Base-by-base conservation (phyloP, 805 yeast genomes). In the Candida morakotiae region DNA sequence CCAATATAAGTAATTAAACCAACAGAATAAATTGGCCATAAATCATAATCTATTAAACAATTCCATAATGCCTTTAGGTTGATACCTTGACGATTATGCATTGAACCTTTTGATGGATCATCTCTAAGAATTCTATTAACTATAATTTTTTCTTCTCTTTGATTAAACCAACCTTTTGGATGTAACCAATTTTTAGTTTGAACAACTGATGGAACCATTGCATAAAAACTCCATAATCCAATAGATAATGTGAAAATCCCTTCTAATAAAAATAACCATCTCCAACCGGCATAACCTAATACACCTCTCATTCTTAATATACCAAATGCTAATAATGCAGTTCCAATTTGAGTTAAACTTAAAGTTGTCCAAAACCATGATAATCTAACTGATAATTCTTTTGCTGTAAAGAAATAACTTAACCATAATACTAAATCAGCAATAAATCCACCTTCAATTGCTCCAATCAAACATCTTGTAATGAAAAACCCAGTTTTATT, bases 371-470 rank as follows among this genome's bases (percentile, higher is more conserved):
- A 64, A 41, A 43, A 64, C 47, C 69, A 69, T 0, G 83, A 72
- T 20, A 81, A 58, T 38, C 87, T 62, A 17, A 77, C 54, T 1
- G 84, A 67, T 13, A 82, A 62, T 54, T 83, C 87, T 20, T 64
- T 54, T 21, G 73, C 51, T 8, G 77, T 81, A 59, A 75, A 83
- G 57, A 81, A 82, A 55, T 80, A 82, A 2, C 82, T 73, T 55
- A 82, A 60, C 78, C 82, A 82, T 33, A 81, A 58, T 38, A 75
- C 69, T 23, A 74, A 58, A 47, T 81, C 87, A 23, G 83, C 81
- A 37, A 83, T 80, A 41, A 80, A 80, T 0, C 87, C 87, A 39
- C 87, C 87, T 53, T 81, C 81, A n/a, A 75, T 53, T 3, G 71
- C 48, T 1, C 83, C 87, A 29, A 79, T 49, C 4, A 77, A 59